Base-by-base conservation (phyloP, 2,329 filamentous ascomycete genomes). In the Endoconidiophora laricicola region DNA sequence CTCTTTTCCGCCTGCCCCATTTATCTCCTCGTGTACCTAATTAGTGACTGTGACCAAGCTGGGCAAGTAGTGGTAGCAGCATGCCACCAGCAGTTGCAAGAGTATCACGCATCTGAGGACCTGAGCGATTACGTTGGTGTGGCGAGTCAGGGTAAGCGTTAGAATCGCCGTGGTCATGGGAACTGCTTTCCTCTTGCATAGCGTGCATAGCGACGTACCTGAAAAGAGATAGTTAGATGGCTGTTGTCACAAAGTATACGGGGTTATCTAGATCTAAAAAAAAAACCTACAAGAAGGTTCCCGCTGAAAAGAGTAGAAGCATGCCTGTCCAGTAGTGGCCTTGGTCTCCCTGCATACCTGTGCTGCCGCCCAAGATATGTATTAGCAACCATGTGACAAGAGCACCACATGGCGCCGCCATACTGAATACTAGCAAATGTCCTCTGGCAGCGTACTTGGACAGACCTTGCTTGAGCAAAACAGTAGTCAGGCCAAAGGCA, bases 151-250 rank as follows among this genome's bases (percentile, higher is more conserved):
- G 58, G 59, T 76, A 78, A 47, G 78, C 72, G 54, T 80, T 78
- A 0, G 63, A 58, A 47, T 68, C 64, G 52, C 74, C 68, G n/a
- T 77, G 69, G 55, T 79, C 71, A 26, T 72, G 66, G 2, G 66
- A 61, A 6, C 65, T 63, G 47, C 70, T 68, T 20, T 80, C 76
- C 59, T 94, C 88, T 61, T 93, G 85, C 86, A 96, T 94, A 1
- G 88, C 87, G 61, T 98, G 91, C 88, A 96, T 95, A 1, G 91
- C 91, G 41, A 98, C 91, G 60, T 96, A 94, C 58, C 86, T 93
- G 55, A 18, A 36, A 43, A 22, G 36, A 29, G 40, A 43, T 45
- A 18, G 20, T 41, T 7, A 41, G 36, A 18, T 1, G 26, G 6
- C 26, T 29, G 2, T 7, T 29, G 10, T 43, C 14, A 22, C n/a